A percentile compares a stretch with the other conserved stretches of the same genome.
Conservation (phyloP, 805 yeast species). For the Saturnispora hagleri region DNA sequence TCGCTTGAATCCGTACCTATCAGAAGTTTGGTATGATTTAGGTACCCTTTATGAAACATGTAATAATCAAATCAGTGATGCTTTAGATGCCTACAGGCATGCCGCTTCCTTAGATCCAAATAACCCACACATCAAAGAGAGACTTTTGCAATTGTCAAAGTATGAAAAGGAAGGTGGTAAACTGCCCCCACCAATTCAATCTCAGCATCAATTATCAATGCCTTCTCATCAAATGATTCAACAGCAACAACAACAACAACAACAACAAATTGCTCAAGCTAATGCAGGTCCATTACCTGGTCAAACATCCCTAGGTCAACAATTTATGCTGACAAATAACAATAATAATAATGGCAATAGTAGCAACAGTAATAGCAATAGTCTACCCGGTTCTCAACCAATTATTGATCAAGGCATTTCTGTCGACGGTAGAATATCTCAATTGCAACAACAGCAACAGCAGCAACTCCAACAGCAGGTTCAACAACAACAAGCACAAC, state of each 20-base stretch:
- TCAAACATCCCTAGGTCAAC: constrained; percentile 24
- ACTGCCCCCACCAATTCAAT: constrained; percentile 44
- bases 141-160: constrained; percentile 76
- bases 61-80: constrained; percentile 90
- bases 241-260: constrained; percentile 26
- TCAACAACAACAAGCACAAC: constrained; percentile 6
- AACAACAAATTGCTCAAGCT: constrained; percentile 17
- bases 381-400: not conserved
- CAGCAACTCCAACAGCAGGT: constrained; percentile 5
- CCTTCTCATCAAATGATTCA: constrained; percentile 32
- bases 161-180: constrained; percentile 62
- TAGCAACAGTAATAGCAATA: not conserved
- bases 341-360: not conserved
- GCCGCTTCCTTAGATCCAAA: constrained; percentile 94
- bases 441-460: constrained; percentile 4
- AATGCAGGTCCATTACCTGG: constrained; percentile 22
- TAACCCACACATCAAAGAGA: constrained; percentile 87
- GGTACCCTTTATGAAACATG: constrained; percentile 97
- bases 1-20: constrained; percentile 86
- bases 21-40: constrained; percentile 97
- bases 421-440: constrained; percentile 3
- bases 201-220: constrained; percentile 44
- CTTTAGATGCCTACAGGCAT: constrained; percentile 92
- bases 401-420: not conserved
- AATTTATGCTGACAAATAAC: constrained; percentile 11